Base-by-base conservation (phyloP, 2,329 filamentous ascomycete genomes). In the Aspergillus tubingensis region DNA sequence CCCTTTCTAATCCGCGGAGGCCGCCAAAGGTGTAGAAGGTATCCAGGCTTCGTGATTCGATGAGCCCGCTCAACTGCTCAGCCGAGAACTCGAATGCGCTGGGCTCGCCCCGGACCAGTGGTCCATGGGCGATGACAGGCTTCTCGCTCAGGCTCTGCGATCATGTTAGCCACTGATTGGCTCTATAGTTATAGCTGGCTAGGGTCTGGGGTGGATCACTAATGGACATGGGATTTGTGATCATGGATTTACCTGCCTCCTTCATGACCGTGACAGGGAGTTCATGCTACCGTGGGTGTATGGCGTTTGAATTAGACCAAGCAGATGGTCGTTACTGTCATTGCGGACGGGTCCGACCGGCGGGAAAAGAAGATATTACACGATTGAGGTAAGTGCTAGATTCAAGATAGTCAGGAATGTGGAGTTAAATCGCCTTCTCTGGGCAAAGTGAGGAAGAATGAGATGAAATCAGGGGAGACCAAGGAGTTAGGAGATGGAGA, bases 11-110 rank as follows among this genome's bases (percentile, higher is more conserved):
- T 1, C 92, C 92, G 17, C 76, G 77, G 11, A 95, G 76, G 27
- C 92, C 92, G 48, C 92, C 92, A 6, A 96, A 72, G 11, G 87
- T 87, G 68, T 87, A 89, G 68, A 92, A 95, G 1, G 91, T 91
- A 5, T 88, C 80, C 60, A 95, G 77, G 63, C 86, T 94, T 79
- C 96, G 96, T 5, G 92, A 91, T 72, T 94, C 92, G 62, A 93
- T 86, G 76, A 96, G 84, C 74, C 94, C 95, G 67, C 86, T 88
- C 65, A 96, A 81, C 69, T 94, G 88, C n/a, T 91, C 92, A 11
- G 69, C 69, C 3, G 87, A 85, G 72, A 91, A 96, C 25, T 50
- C 25, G 5, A 50, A 50, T 11, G 23, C 47, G 47, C 47, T 27
- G 25, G n/a, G 25, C 47, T 17, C 15, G 25, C 47, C 47, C 47